Evolutionary conservation across 2,329 filamentous ascomycete genomes (phyloP).

Genomic region (Sclerotinia spermophila): DNA sequence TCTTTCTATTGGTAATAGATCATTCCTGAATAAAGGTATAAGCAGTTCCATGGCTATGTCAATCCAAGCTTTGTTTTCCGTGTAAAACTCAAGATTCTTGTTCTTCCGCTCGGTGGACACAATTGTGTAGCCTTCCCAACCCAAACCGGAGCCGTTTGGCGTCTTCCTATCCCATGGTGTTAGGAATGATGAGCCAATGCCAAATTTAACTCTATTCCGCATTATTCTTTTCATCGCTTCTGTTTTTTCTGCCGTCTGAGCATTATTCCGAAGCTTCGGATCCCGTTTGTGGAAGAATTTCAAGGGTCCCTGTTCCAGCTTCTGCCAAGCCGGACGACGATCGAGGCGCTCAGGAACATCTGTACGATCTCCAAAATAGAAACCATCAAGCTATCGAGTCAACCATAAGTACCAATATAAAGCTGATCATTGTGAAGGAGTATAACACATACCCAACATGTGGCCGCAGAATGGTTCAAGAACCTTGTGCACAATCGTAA

Average conservation of each 20-base stretch:
- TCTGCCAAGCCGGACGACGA: not conserved
- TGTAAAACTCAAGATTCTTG: not conserved
- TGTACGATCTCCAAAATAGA: not conserved
- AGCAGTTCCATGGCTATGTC: not conserved
- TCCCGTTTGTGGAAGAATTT: not conserved
- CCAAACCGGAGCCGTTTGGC: not conserved
- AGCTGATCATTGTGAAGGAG: not conserved
- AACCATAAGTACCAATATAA: not conserved
- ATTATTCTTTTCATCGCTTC: not conserved
- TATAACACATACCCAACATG: conserved; percentile 1
- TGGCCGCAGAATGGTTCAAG: not conserved
- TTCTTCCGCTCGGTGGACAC: not conserved
- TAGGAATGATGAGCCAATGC: not conserved
- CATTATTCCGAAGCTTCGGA: not conserved
- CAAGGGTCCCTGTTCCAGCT: not conserved
- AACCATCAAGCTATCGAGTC: not conserved
- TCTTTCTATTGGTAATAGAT: not conserved
- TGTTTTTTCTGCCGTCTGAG: not conserved
- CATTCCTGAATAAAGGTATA: conserved; percentile 6
- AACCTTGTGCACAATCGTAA: not conserved
- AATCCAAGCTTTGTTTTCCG: conserved; percentile 1
- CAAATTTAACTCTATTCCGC: not conserved
- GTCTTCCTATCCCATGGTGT: not conserved
- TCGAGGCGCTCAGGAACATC: not conserved
- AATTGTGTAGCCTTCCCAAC: conserved; percentile 3